These are phyloP conservation scores for Galeopsis tetrahit DNA, from an alignment of 257 asterid species.

Conservation along the genomic window DNA sequence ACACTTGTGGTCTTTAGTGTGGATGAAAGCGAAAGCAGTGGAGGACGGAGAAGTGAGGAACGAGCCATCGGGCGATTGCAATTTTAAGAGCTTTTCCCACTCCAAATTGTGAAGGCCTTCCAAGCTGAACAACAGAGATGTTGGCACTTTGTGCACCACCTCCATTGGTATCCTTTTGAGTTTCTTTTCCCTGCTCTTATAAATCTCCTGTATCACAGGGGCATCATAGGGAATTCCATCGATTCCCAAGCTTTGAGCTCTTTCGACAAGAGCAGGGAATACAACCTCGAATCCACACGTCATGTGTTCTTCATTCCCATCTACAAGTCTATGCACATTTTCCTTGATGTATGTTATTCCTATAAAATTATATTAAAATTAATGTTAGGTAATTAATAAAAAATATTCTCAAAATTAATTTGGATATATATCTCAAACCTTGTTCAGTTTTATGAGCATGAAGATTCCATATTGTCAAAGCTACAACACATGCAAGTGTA, in stretches of 20 bases:
- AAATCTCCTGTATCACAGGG: background rate
- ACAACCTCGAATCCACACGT: background rate
- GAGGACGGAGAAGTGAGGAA: slow-evolving; percentile 63
- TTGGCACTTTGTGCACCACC: slow-evolving; percentile 46
- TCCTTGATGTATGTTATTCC: background rate
- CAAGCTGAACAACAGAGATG: slow-evolving; percentile 47
- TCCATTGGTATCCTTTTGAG: slow-evolving; percentile 43
- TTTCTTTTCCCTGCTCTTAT: background rate
- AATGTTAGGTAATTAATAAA: too few relatives aligned
- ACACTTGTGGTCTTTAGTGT: slow-evolving; percentile 50
- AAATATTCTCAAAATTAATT: background rate
- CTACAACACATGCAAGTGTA: slow-evolving; percentile 8
- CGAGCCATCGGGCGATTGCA: slow-evolving; percentile 53
- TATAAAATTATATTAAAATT: background rate
- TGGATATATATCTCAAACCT: background rate
- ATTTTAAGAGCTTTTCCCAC: slow-evolving; percentile 56
- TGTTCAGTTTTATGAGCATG: background rate
- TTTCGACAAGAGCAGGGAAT: background rate
- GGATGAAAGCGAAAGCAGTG: slow-evolving; percentile 61
- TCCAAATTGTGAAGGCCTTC: slow-evolving; percentile 53
- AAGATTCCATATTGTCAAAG: background rate
- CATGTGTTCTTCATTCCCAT: background rate
- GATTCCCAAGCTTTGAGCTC: background rate
- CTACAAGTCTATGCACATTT: background rate
- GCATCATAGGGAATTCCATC: slow-evolving; percentile 1